Conservation (phyloP, 305 asterid genomes). For the Fraxinus sp. region DNA sequence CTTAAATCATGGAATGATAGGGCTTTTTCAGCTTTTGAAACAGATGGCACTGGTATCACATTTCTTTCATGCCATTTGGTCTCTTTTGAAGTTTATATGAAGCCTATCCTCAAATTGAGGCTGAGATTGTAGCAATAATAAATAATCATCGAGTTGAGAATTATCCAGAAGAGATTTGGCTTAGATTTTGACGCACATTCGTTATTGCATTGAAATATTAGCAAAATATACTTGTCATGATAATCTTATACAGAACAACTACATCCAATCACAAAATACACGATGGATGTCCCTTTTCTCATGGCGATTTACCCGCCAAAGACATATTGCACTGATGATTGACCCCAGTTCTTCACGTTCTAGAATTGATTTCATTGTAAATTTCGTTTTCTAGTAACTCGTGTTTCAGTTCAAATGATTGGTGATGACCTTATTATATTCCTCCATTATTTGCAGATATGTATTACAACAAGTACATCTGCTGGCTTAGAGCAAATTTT, state of each 20-base stretch:
- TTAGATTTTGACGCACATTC: neutral
- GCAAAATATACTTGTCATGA: conserved; percentile 6
- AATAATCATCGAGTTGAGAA: neutral
- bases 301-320: neutral
- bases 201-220: neutral
- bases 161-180: neutral
- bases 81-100: neutral
- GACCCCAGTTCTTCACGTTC: conserved; percentile 11
- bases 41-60: conserved; percentile 7
- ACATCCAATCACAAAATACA: neutral
- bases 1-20: neutral
- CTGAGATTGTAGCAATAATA: neutral
- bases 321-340: neutral
- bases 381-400: neutral
- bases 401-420: neutral
- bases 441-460: conserved; percentile 41
- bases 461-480: conserved; percentile 72
- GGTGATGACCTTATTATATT: conserved; percentile 3
- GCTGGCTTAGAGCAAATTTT: conserved; percentile 74
- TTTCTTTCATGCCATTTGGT: conserved; percentile 14
- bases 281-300: neutral
- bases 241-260: neutral
- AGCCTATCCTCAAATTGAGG: neutral
- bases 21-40: conserved; percentile 15
- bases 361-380: neutral